Conservation (phyloP, 768 basidiomycete genomes). For the Trametes coccinea region DNA sequence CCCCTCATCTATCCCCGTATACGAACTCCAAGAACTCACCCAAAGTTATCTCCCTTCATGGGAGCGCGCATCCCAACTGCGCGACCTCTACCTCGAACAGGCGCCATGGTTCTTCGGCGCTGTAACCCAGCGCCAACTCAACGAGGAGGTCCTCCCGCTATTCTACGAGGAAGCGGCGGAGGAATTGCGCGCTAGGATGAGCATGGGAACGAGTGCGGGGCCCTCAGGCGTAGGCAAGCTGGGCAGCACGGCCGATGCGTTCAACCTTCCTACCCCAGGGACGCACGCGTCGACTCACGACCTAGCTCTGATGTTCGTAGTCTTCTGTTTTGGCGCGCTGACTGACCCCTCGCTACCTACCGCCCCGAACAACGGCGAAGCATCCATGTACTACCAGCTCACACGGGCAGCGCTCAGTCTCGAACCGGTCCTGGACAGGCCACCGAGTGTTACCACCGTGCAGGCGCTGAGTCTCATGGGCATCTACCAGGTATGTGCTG, state of each 20-base stretch:
- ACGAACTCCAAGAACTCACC: constrained; percentile 49
- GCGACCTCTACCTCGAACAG: constrained; percentile 72
- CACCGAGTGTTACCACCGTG: constrained; percentile 52
- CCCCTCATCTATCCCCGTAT: constrained; percentile 33
- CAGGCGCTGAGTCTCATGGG: constrained; percentile 10
- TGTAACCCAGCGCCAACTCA: constrained; percentile 61
- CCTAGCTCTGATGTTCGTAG: constrained; percentile 35
- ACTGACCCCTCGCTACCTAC: constrained; percentile 33
- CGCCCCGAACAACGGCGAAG: constrained; percentile 43
- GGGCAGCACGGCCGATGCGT: constrained; percentile 47
- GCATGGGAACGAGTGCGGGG: constrained; percentile 3
- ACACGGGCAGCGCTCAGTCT: constrained; percentile 65
- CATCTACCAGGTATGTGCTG: constrained; percentile 10
- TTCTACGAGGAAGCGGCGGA: constrained; percentile 64
- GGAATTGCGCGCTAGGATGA: constrained; percentile 32
- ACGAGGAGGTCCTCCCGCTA: constrained; percentile 63
- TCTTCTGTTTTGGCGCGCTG: constrained; percentile 35
- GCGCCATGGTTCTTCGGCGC: constrained; percentile 82
- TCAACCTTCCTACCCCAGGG: constrained; percentile 7
- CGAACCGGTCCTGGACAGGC: constrained; percentile 67
- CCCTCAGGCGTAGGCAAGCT: constrained; percentile 38
- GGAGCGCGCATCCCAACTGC: constrained; percentile 56
- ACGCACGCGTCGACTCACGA: constrained; percentile 31
- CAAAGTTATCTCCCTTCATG: constrained; percentile 57
- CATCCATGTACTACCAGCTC: constrained; percentile 50